Evolutionary conservation across 164 flowering plant genomes (phyloP), one percentile per base, ranked within the genome.

Genomic region (Sedum album): DNA sequence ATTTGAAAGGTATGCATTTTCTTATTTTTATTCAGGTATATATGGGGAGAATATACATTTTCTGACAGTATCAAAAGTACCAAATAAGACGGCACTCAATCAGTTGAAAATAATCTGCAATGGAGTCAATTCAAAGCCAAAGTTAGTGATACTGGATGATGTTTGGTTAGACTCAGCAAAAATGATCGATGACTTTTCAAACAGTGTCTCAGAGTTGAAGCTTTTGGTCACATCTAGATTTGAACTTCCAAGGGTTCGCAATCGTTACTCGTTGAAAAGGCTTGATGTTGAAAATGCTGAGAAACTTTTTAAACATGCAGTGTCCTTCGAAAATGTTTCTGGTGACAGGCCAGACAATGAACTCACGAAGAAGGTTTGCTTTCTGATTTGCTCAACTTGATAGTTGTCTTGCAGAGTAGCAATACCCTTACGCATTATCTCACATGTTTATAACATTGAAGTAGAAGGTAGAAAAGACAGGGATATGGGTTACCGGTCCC

Each of bases 151-250:
- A 4, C 66, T 82, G 38, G 85, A 82, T 73, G 83, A 82, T 75
- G 79, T 80, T 17, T 78, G 77, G 77, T 25, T 66, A 0, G 79
- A 66, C 17, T 73, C 77, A 9, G 75, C 73, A 20, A 65, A 63
- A 33, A 20, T 77, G 41, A 65, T 82, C 46, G 64, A 70, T 39
- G 61, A 77, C 49, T 60, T 79, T 25, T 39, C 21, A 61, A 42
- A 69, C 35, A 48, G 31, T 3, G 53, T 72, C 18, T 73, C 77
- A 20, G 36, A 66, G 30, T 77, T 53, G 69, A 79, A 78, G 72
- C 41, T 80, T n/a, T 64, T 84, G 75, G 82, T 84, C 30, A 80
- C 85, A 9, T 82, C 88, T 31, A 75, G 88, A 61, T 73, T 15
- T 67, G 46, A 0, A 20, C 71, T 84, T 36, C 80, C 76, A 57